These are phyloP conservation scores for Otatea glauca DNA, from an alignment of 176 grass and related monocot species.

Conservation along the genomic window DNA sequence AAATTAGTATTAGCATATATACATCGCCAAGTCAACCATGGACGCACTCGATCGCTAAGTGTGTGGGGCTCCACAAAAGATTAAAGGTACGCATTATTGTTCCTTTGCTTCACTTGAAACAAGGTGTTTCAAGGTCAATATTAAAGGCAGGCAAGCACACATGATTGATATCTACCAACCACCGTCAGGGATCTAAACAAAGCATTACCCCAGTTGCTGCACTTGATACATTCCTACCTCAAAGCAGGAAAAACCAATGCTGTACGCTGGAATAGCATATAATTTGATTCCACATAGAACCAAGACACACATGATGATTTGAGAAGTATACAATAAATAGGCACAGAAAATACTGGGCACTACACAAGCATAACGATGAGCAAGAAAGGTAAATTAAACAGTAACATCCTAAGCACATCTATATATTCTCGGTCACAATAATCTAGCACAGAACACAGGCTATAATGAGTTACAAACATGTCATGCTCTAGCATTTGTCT, in stretches of 20 bases:
- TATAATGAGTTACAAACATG: slow-evolving; percentile 45
- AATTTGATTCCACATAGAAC: neutral
- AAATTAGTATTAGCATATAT: neutral
- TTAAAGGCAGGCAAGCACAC: neutral
- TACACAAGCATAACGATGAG: neutral
- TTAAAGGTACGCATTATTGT: slow-evolving; percentile 32
- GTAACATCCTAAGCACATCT: slow-evolving; percentile 3
- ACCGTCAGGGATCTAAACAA: neutral
- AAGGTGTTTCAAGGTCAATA: neutral
- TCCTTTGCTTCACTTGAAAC: neutral
- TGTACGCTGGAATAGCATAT: too few relatives aligned
- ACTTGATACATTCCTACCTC: neutral
- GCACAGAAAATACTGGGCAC: neutral
- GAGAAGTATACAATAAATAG: neutral
- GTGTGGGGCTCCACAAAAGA: neutral
- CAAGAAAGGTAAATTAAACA: neutral
- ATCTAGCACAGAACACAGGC: neutral
- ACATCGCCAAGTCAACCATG: slow-evolving; percentile 17
- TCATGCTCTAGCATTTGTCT: slow-evolving; percentile 36
- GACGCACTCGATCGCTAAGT: neutral
- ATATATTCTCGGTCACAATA: slow-evolving; percentile 21
- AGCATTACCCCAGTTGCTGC: neutral
- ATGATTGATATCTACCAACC: neutral
- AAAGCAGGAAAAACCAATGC: neutral
- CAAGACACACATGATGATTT: neutral